These are phyloP conservation scores for Didymella pinodella DNA, from an alignment of 2,329 filamentous ascomycete genomes.

Conservation along the genomic window DNA sequence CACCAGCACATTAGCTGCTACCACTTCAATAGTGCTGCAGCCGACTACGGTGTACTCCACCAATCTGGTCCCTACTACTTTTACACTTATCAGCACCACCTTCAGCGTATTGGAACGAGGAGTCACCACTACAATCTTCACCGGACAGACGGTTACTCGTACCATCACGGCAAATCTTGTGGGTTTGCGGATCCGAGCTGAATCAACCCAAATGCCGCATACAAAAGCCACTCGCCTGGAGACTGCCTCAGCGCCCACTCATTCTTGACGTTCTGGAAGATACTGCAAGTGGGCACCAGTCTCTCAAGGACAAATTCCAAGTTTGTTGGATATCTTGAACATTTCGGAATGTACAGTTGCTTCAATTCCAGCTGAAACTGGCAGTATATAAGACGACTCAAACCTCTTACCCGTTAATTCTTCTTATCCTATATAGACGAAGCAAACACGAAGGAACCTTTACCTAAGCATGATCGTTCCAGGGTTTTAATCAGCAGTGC, in stretches of 20 bases:
- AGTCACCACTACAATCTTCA: constrained; percentile 5
- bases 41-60: constrained; percentile 15
- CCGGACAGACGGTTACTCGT: neutral
- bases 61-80: neutral
- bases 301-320: neutral
- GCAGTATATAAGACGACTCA: neutral
- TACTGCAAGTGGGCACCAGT: neutral
- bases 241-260: neutral
- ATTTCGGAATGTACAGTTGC: neutral
- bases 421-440: neutral
- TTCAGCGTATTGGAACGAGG: neutral
- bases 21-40: constrained; percentile 10
- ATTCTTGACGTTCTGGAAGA: neutral
- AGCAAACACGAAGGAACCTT: neutral
- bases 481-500: neutral
- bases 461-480: neutral
- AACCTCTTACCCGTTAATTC: neutral
- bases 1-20: neutral
- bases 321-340: no score
- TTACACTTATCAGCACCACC: constrained; percentile 2
- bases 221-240: neutral
- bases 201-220: neutral
- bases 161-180: constrained; percentile 1
- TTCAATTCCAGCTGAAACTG: neutral
- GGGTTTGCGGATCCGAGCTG: neutral